A percentile compares a stretch with the other conserved stretches of the same genome.
Evolutionary conservation across 78 protist species (phyloP).

Genomic region (Diacronema lutheri): DNA sequence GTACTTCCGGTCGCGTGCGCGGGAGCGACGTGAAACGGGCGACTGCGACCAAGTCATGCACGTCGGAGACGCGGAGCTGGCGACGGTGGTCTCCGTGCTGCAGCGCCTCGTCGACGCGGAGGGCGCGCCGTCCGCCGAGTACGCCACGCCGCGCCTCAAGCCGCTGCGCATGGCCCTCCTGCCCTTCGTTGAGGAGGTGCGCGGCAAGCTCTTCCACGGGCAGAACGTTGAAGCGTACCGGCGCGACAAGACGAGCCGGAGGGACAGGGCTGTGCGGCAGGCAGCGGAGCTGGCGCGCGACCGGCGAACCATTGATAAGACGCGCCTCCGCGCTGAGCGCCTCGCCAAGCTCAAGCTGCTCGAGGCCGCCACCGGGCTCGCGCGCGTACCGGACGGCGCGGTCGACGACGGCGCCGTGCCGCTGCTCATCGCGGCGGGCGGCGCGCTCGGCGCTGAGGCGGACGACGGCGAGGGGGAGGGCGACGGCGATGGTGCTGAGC

Average conservation of each 20-base stretch:
- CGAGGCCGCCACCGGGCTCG: too few species aligned
- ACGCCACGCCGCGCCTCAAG: background rate
- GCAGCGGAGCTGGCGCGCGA: background rate
- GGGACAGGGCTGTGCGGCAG: too few species aligned
- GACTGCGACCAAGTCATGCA: too few species aligned
- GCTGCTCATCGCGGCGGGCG: background rate
- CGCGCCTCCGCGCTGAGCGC: slow-evolving; percentile 6
- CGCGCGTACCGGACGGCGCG: slow-evolving; percentile 5
- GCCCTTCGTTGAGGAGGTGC: background rate
- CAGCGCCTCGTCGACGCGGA: background rate
- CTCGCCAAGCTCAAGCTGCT: background rate
- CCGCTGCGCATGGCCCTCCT: background rate
- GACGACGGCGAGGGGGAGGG: background rate
- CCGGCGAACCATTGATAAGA: background rate
- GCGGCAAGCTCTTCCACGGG: background rate
- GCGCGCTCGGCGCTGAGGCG: background rate
- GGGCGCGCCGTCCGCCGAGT: background rate
- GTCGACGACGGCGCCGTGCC: background rate
- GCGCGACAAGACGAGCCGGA: background rate
- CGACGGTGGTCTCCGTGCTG: background rate
- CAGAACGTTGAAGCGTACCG: background rate
- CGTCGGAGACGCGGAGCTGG: background rate
- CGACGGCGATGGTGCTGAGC: background rate
- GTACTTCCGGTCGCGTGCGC: too few species aligned
- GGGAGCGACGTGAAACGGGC: too few species aligned